These are phyloP conservation scores for Fusarium heterosporum DNA, from an alignment of 2,329 filamentous ascomycete species.

Conservation along the genomic window DNA sequence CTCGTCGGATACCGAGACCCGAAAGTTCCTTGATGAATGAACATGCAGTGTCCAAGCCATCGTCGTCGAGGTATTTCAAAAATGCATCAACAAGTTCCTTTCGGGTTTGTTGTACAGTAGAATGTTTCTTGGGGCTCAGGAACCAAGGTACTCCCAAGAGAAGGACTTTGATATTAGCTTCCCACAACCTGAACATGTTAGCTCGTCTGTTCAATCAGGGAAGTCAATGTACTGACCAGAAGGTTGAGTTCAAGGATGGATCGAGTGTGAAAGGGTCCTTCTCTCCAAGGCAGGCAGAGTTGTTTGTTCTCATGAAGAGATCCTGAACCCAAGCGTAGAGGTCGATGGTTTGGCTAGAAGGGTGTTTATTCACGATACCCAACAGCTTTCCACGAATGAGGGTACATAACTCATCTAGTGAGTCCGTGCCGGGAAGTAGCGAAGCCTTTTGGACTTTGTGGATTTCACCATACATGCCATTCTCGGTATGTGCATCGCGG, in stretches of 20 bases:
- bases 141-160: constrained; percentile 36
- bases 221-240: constrained; percentile 6
- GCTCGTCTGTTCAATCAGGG: too few relatives aligned
- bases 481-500: constrained; percentile 40
- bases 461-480: constrained; percentile 41
- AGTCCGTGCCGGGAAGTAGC: constrained; percentile 29
- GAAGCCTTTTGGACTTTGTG: constrained; percentile 36
- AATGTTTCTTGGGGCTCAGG: constrained; percentile 28
- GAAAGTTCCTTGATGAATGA: constrained; percentile 36
- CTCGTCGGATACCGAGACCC: constrained; percentile 20
- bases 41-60: constrained; percentile 25
- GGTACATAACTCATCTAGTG: constrained; percentile 22
- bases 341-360: constrained; percentile 19
- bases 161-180: constrained; percentile 35
- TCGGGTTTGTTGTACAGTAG: constrained; percentile 11
- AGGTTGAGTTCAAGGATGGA: constrained; percentile 12
- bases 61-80: constrained; percentile 16
- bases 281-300: constrained; percentile 36
- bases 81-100: constrained; percentile 33
- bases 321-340: constrained; percentile 34
- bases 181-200: constrained; percentile 23
- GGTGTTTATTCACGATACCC: constrained; percentile 14
- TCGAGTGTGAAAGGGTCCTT: constrained; percentile 35
- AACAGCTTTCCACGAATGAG: constrained; percentile 23
- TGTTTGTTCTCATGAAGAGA: constrained; percentile 39